Percentiles rank a stretch among this genome's conserved stretches.
These are phyloP conservation scores for Hevea brasiliensis DNA, from an alignment of 345 rosid genomes.

Conservation along the genomic window DNA sequence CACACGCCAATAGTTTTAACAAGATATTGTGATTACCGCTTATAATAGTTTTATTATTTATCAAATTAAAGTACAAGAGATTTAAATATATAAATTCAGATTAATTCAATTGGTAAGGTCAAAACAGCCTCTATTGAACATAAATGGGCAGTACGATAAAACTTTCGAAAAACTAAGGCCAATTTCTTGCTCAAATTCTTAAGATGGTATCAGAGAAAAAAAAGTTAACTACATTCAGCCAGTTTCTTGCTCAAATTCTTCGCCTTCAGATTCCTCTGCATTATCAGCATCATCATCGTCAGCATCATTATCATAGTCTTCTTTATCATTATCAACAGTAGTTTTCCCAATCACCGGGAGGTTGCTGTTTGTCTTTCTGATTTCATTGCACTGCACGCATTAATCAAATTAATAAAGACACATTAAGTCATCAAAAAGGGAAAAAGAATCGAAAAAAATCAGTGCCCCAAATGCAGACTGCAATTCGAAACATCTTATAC, in stretches of 20 bases:
- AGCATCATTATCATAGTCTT: conserved; percentile 73
- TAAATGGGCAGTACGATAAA: too few relatives aligned
- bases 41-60: too few relatives aligned
- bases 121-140: too few relatives aligned
- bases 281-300: conserved; percentile 89
- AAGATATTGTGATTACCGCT: too few relatives aligned
- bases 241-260: conserved; percentile 95
- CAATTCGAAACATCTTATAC: background rate
- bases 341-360: conserved; percentile 70
- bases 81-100: too few relatives aligned
- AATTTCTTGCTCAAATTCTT: too few relatives aligned
- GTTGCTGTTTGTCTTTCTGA: conserved; percentile 63
- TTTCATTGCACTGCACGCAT: conserved; percentile 69
- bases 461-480: background rate
- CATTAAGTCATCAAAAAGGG: background rate
- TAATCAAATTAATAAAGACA: background rate
- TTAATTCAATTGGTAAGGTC: too few relatives aligned
- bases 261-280: conserved; percentile 92
- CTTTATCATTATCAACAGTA: conserved; percentile 60
- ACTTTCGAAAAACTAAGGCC: too few relatives aligned
- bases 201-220: too few relatives aligned
- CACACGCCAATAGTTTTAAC: too few relatives aligned
- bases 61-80: too few relatives aligned
- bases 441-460: background rate
- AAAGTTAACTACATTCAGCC: conserved; percentile 34